Evolutionary conservation across 129 eudicot genomes (phyloP).

Genomic region (Arctium lappa): DNA sequence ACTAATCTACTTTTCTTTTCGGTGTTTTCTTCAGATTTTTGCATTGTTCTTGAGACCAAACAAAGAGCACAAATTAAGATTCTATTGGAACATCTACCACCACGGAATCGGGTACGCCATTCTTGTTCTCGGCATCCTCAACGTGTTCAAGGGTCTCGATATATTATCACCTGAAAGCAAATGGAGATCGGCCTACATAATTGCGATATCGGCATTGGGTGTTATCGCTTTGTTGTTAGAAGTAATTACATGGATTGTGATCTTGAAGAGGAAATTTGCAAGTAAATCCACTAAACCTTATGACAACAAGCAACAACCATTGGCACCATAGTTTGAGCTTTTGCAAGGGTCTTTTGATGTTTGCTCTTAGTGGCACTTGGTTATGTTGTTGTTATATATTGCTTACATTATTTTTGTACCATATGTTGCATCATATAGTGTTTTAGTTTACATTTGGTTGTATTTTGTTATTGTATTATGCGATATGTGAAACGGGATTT

Average conservation of each 20-base stretch:
- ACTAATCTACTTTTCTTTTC: neutral
- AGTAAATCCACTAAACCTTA: constrained; percentile 58
- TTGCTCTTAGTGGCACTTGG: neutral
- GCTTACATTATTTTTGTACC: constrained; percentile 6
- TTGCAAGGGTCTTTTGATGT: neutral
- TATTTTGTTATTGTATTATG: constrained; percentile 11
- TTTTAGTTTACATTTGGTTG: neutral
- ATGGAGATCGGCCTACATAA: constrained; percentile 61
- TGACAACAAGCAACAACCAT: constrained; percentile 44
- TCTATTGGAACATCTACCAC: constrained; percentile 91
- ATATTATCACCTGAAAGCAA: constrained; percentile 68
- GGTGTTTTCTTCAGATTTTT: constrained; percentile 43
- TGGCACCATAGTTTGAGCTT: constrained; percentile 34
- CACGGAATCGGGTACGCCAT: constrained; percentile 77
- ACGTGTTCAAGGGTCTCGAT: constrained; percentile 77
- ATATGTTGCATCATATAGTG: constrained; percentile 3
- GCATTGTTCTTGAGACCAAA: constrained; percentile 88
- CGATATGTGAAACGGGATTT: constrained; percentile 2
- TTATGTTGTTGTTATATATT: constrained; percentile 5
- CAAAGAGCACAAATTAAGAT: constrained; percentile 78
- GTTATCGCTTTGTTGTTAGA: constrained; percentile 59
- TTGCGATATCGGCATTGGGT: constrained; percentile 50
- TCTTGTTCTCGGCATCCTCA: constrained; percentile 66
- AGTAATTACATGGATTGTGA: constrained; percentile 67
- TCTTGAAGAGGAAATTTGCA: constrained; percentile 45